These are phyloP conservation scores for Xylaria sp. DNA, from an alignment of 2,329 filamentous ascomycete genomes.

Conservation along the genomic window DNA sequence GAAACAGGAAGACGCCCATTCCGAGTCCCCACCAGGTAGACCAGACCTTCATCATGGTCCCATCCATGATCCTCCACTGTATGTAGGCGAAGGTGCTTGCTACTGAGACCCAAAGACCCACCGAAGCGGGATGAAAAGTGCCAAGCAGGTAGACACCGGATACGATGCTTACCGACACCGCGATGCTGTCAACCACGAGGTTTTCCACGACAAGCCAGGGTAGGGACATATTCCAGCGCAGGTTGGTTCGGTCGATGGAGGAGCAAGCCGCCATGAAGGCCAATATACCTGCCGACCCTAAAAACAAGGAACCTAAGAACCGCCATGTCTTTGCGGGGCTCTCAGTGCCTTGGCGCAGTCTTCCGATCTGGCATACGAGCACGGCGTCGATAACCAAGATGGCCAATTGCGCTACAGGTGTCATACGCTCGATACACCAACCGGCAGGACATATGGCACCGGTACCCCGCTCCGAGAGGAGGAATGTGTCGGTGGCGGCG, in stretches of 20 bases:
- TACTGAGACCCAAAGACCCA: conserved; percentile 33
- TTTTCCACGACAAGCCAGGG: conserved; percentile 34
- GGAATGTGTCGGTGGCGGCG: conserved; percentile 33
- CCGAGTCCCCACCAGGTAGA: conserved; percentile 27
- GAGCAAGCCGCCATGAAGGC: conserved; percentile 34
- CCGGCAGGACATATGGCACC: conserved; percentile 38
- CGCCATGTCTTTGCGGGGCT: conserved; percentile 29
- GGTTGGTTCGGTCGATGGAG: conserved; percentile 32
- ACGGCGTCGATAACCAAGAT: conserved; percentile 36
- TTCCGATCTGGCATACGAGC: conserved; percentile 33
- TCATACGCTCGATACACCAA: conserved; percentile 31
- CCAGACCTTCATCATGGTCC: conserved; percentile 29
- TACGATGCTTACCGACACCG: conserved; percentile 29
- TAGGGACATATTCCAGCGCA: conserved; percentile 37
- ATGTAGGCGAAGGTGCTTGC: conserved; percentile 32
- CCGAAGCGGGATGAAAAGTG: conserved; percentile 31
- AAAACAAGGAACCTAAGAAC: conserved; percentile 25
- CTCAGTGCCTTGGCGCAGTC: conserved; percentile 32
- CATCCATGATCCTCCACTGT: conserved; percentile 27
- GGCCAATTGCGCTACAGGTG: conserved; percentile 35
- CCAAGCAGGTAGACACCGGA: conserved; percentile 34
- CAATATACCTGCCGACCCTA: conserved; percentile 30
- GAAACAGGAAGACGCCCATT: conserved; percentile 27
- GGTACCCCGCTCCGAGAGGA: conserved; percentile 30
- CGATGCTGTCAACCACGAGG: conserved; percentile 35